Conservation (phyloP, 1,139 yeast species). For the Williopsis jadinii region DNA sequence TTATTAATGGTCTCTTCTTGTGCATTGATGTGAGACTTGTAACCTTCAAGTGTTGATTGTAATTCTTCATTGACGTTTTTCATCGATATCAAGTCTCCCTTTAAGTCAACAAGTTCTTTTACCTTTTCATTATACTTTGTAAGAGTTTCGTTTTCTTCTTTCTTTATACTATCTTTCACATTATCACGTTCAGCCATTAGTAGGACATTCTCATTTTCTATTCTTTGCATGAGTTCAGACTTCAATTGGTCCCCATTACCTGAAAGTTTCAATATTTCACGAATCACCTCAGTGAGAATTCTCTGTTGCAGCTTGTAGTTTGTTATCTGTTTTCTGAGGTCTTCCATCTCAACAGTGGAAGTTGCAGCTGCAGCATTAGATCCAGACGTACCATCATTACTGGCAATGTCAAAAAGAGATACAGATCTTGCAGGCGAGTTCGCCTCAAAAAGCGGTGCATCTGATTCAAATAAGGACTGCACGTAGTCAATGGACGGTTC, state of each 20-base stretch:
- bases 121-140: conserved; percentile 15
- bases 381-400: conserved; percentile 13
- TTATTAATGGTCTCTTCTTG: conserved; percentile 25
- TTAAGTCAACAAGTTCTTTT: conserved; percentile 19
- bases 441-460: conserved; percentile 3
- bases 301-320: conserved; percentile 28
- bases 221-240: conserved; percentile 21
- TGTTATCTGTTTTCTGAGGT: conserved; percentile 27
- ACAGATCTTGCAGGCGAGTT: conserved; percentile 15
- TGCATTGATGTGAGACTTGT: conserved; percentile 17
- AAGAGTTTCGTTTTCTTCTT: conserved; percentile 7
- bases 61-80: conserved; percentile 24
- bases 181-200: conserved; percentile 13
- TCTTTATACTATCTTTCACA: conserved; percentile 17
- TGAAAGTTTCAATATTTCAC: conserved; percentile 23
- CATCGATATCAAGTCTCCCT: conserved; percentile 21
- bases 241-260: conserved; percentile 19
- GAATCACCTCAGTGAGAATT: conserved; percentile 27
- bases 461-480: conserved; percentile 15
- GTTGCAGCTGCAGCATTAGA: conserved; percentile 3
- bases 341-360: conserved; percentile 24
- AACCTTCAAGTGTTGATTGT: conserved; percentile 10
- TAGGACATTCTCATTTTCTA: conserved; percentile 18
- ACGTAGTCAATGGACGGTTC: conserved; percentile 14
- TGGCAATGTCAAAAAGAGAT: conserved; percentile 16